These are phyloP conservation scores for Flaveria floridana DNA, from an alignment of 140 eudicot genomes.

Conservation along the genomic window DNA sequence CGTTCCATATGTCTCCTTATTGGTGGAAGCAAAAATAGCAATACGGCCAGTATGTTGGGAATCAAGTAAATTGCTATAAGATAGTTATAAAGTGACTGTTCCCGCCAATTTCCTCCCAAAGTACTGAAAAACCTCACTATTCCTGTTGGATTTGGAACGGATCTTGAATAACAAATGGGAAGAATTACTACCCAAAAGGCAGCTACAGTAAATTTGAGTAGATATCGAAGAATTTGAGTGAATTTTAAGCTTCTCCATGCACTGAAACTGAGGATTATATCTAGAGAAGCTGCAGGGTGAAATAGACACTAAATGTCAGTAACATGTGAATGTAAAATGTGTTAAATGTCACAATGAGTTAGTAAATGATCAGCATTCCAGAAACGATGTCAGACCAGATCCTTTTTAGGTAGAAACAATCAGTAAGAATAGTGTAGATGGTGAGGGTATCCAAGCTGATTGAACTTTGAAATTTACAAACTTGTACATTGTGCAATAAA, in stretches of 20 bases:
- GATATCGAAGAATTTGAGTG: conserved; percentile 79
- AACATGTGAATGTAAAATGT: not conserved
- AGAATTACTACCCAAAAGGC: conserved; percentile 84
- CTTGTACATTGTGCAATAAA: conserved; percentile 9
- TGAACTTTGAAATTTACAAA: not conserved
- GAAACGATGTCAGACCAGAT: not conserved
- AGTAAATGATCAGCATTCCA: not conserved
- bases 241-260: conserved; percentile 92
- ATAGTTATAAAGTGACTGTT: conserved; percentile 58
- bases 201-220: conserved; percentile 73
- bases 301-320: conserved; percentile 10
- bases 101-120: conserved; percentile 61
- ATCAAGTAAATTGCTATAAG: conserved; percentile 78
- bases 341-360: conserved; percentile 4
- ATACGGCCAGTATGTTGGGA: conserved; percentile 70
- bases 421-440: not conserved
- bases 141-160: conserved; percentile 78
- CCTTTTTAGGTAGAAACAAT: not conserved
- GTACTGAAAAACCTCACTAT: conserved; percentile 62
- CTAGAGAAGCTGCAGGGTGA: conserved; percentile 68
- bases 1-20: conserved; percentile 88
- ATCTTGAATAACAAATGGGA: conserved; percentile 71
- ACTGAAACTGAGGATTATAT: conserved; percentile 72
- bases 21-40: conserved; percentile 80
- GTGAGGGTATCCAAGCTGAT: conserved; percentile 9